phyloP scores from a whole-genome alignment of 352 stramenopile genomes.

The Blastocystis sp. region DNA sequence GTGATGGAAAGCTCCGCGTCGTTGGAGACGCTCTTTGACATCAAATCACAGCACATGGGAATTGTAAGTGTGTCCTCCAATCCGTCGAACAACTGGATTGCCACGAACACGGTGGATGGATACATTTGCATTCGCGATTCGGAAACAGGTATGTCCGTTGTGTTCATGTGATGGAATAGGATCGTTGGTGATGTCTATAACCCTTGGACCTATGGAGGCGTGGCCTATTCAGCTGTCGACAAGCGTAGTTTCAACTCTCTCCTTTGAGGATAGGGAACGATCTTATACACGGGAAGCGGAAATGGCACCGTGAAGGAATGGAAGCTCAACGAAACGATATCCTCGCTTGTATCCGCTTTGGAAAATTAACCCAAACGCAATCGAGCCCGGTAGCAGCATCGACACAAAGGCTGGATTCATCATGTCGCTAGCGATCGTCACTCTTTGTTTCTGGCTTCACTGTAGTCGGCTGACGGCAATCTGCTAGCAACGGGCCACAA shows the following conservation, averaged over 20 bases:
- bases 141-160: background rate
- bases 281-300: constrained; percentile 8
- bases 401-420: constrained; percentile 35
- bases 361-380: background rate
- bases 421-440: background rate
- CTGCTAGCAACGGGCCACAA: constrained; percentile 32
- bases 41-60: constrained; percentile 52
- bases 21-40: constrained; percentile 27
- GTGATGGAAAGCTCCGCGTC: background rate
- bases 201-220: constrained; percentile 24
- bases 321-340: constrained; percentile 18
- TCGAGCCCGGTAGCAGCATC: background rate
- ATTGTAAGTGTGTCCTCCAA: constrained; percentile 25
- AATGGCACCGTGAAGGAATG: constrained; percentile 21
- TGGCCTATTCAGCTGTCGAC: background rate
- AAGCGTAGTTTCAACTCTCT: background rate
- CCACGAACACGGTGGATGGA: constrained; percentile 26
- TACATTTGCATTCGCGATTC: constrained; percentile 10
- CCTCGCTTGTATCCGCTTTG: background rate
- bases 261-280: background rate
- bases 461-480: background rate
- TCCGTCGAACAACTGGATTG: background rate
- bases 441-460: background rate
- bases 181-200: background rate
- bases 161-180: background rate